Percentiles rank a stretch among this genome's conserved stretches.
Conservation (phyloP, 2,329 filamentous ascomycete species). For the Neospermospora avenae region DNA sequence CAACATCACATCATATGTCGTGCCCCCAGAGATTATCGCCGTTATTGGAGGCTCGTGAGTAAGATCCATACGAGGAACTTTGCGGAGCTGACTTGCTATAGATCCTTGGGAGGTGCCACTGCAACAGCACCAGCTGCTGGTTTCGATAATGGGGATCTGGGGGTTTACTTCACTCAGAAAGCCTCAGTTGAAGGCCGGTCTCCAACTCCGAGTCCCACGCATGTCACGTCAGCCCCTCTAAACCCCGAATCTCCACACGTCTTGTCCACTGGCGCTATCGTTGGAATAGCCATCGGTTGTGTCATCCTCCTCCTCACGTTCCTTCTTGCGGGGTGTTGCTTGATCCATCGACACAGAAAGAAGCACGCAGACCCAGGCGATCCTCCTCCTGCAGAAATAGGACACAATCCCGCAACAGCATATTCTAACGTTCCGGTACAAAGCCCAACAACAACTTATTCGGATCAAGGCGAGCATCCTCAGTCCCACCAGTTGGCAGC, state of each 20-base stretch:
- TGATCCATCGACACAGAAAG: slow-evolving; percentile 31
- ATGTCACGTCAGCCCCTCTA: slow-evolving; percentile 29
- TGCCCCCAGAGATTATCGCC: slow-evolving; percentile 49
- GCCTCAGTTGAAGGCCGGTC: slow-evolving; percentile 45
- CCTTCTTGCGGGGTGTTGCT: slow-evolving; percentile 32
- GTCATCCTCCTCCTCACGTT: slow-evolving; percentile 33
- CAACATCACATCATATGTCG: slow-evolving; percentile 49
- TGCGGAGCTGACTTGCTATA: slow-evolving; percentile 15
- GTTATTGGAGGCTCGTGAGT: slow-evolving; percentile 46
- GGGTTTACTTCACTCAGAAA: slow-evolving; percentile 50
- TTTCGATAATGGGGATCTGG: slow-evolving; percentile 50
- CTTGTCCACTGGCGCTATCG: slow-evolving; percentile 41
- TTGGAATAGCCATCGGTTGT: slow-evolving; percentile 43
- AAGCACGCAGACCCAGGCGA: not conserved
- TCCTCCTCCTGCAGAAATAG: not conserved
- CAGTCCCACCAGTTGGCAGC: slow-evolving; percentile 9
- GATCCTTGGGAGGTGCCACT: slow-evolving; percentile 51
- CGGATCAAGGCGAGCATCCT: not conserved
- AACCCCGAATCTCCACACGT: not conserved
- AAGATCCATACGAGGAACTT: not conserved
- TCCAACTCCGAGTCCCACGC: slow-evolving; percentile 43
- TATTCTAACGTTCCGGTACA: slow-evolving; percentile 1
- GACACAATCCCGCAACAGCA: slow-evolving; percentile 3
- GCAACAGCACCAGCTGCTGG: slow-evolving; percentile 46
- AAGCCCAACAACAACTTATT: slow-evolving; percentile 9